Evolutionary conservation across 768 basidiomycete genomes (phyloP).

Genomic region (Suillus subaureus): DNA sequence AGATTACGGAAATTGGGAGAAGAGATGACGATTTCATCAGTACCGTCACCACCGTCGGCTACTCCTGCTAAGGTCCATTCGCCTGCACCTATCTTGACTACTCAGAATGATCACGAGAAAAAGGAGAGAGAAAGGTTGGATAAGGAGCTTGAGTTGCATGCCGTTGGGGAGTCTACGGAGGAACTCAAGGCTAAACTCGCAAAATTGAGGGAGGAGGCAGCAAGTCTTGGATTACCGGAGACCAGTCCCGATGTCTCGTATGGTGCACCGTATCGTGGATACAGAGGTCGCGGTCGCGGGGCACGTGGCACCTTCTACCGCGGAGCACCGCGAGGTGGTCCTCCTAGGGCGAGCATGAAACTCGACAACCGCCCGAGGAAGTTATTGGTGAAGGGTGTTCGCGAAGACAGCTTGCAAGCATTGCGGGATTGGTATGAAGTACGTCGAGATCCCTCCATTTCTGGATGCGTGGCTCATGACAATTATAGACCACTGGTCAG

Average conservation of each 20-base stretch:
- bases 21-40: slow-evolving; percentile 61
- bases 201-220: slow-evolving; percentile 81
- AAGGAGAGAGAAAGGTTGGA: slow-evolving; percentile 72
- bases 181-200: slow-evolving; percentile 75
- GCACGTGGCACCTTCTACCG: slow-evolving; percentile 59
- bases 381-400: slow-evolving; percentile 71
- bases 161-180: slow-evolving; percentile 56
- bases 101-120: slow-evolving; percentile 47
- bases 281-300: slow-evolving; percentile 69
- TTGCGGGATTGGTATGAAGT: slow-evolving; percentile 88
- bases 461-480: slow-evolving; percentile 6
- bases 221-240: slow-evolving; percentile 70
- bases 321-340: slow-evolving; percentile 63
- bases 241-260: slow-evolving; percentile 37
- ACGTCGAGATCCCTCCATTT: slow-evolving; percentile 14
- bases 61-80: slow-evolving; percentile 33
- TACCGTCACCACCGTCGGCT: slow-evolving; percentile 29
- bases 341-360: slow-evolving; percentile 76
- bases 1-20: slow-evolving; percentile 75
- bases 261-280: slow-evolving; percentile 58
- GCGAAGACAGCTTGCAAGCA: slow-evolving; percentile 54
- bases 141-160: slow-evolving; percentile 78
- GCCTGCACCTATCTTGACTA: slow-evolving; percentile 24
- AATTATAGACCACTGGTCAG: slow-evolving; percentile 62
- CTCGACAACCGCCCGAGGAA: slow-evolving; percentile 89